Evolutionary conservation across 352 stramenopile genomes (phyloP), one percentile per base, ranked within the genome.

Genomic region (Phytophthora syringae): DNA sequence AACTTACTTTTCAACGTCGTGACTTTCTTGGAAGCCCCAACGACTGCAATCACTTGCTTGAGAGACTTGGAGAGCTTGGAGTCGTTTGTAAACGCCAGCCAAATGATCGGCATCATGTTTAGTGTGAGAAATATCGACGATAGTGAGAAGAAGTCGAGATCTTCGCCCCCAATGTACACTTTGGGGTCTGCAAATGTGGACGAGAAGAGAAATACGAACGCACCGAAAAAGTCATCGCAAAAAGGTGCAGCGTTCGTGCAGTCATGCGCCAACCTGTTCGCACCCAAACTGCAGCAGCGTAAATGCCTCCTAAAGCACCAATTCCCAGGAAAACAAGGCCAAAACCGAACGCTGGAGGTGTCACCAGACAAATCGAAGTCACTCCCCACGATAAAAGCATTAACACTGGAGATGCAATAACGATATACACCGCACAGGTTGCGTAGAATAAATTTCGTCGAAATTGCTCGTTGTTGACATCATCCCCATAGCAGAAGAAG

Each of bases 21-120:
- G 5, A 92, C 79, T 56, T 94, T 95, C 55, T 95, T 94, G 16
- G 77, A 81, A 2, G 84, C 84, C 0, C 76, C 78, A 6, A 94
- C 85, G 10, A 89, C 80, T 5, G 86, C 80, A n/a, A 94, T 62
- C 15, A 96, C 85, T 47, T 94, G 84, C 3, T 83, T 74, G 36
- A 96, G 77, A 22, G 86, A 94, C 56, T 94, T 96, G 18, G 80
- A 85, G 13, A 96, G 64, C 72, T 96, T 92, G 7, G 78, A 74
- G 62, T 97, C 90, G 60, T 97, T 97, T 0, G 87, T 92, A 66
- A 97, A 97, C 6, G 86, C 87, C 36, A 97, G 82, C 81, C 87
- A 96, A n/a, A 97, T 84, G 67, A 97, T 89, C 7, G 89, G 86
- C 74, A 95, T 87, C 86, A 96, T 93, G 63, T 95, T 94, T 47